A percentile compares a stretch with the other conserved stretches of the same genome.
Conservation (phyloP, 2,329 filamentous ascomycete genomes). For the Aureobasidium sp. region DNA sequence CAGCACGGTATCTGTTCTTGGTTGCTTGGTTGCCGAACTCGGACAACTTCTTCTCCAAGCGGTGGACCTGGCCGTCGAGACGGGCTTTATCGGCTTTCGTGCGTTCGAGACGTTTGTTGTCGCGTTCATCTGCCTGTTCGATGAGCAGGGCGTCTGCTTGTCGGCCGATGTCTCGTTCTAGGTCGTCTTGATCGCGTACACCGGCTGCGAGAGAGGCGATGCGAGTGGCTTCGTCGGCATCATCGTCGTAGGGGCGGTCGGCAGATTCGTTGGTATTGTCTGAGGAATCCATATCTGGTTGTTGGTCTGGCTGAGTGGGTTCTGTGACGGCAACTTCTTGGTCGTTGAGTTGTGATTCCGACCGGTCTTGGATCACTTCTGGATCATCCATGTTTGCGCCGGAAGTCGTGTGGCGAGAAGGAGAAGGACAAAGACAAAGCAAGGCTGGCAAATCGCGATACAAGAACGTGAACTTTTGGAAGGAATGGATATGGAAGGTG, state of each 20-base stretch:
- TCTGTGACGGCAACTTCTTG: not conserved
- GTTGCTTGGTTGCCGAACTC: conserved; percentile 47
- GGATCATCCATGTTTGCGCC: conserved; percentile 7
- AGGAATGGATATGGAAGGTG: not conserved
- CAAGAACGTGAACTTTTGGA: not conserved
- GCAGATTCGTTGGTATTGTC: not conserved
- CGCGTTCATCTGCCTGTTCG: conserved; percentile 55
- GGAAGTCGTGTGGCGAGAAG: not conserved
- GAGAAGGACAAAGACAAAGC: not conserved
- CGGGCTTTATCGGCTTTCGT: conserved; percentile 45
- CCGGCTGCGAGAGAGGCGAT: conserved; percentile 28
- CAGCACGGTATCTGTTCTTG: conserved; percentile 51
- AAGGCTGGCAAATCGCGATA: not conserved
- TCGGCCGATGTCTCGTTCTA: conserved; percentile 75
- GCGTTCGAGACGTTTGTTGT: conserved; percentile 55
- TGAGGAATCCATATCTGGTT: not conserved
- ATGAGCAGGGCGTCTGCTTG: conserved; percentile 54
- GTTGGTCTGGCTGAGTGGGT: not conserved
- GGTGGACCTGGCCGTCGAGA: conserved; percentile 57
- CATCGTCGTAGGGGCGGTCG: conserved; percentile 16
- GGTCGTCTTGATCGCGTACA: conserved; percentile 77
- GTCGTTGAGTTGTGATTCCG: not conserved
- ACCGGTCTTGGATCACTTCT: not conserved
- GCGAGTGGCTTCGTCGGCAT: conserved; percentile 33
- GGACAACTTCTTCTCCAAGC: conserved; percentile 47